Conservation (phyloP, 495 filamentous ascomycete genomes). For the Xylaria intraflava region DNA sequence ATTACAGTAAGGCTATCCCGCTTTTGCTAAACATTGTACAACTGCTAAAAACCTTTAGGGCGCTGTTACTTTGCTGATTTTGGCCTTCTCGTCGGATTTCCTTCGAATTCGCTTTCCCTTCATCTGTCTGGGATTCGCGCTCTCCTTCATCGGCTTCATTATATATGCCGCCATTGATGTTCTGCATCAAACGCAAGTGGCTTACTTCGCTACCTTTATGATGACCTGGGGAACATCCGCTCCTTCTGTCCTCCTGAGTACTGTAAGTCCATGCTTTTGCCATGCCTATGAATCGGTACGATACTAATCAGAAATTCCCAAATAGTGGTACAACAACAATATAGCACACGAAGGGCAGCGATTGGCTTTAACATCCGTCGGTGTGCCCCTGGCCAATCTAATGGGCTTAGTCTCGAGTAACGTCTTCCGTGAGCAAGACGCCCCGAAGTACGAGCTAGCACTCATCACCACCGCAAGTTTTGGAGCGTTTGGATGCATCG, state of each 20-base stretch:
- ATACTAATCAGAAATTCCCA: not conserved
- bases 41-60: conserved; percentile 36
- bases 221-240: conserved; percentile 70
- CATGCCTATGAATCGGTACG: not conserved
- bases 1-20: conserved; percentile 30
- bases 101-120: conserved; percentile 64
- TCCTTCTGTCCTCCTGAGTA: conserved; percentile 48
- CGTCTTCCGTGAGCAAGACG: conserved; percentile 64
- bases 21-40: not conserved
- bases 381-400: conserved; percentile 70
- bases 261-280: conserved; percentile 17
- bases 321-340: conserved; percentile 71
- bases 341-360: conserved; percentile 67
- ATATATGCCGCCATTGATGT: conserved; percentile 69
- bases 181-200: conserved; percentile 49
- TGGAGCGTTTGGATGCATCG: conserved; percentile 54
- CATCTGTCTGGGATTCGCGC: conserved; percentile 63
- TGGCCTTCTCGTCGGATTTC: conserved; percentile 62
- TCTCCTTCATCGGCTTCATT: conserved; percentile 70
- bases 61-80: conserved; percentile 60
- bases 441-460: conserved; percentile 68
- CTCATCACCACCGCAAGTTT: conserved; percentile 68
- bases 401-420: conserved; percentile 73
- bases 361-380: conserved; percentile 63
- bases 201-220: conserved; percentile 76